These are phyloP conservation scores for Corymbia calophylla DNA, from an alignment of 441 rosid genomes.

Conservation along the genomic window DNA sequence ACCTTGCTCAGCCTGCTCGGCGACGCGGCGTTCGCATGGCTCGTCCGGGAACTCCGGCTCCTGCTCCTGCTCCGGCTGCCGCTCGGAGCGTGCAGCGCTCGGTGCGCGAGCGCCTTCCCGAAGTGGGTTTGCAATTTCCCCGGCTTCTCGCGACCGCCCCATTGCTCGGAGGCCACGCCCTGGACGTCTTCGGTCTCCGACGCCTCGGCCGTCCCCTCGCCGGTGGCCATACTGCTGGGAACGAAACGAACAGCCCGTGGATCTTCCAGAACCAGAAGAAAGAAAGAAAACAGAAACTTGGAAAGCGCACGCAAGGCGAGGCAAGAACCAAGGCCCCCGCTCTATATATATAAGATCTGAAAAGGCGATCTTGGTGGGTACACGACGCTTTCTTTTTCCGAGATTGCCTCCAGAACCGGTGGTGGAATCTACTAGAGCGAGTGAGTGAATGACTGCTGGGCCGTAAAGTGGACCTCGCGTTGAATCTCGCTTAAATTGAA, in stretches of 20 bases:
- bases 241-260: not conserved
- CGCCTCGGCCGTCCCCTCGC: slow-evolving; percentile 12
- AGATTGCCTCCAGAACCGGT: not conserved
- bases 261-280: not conserved
- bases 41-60: slow-evolving; percentile 23
- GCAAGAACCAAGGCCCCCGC: not conserved
- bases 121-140: slow-evolving; percentile 14
- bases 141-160: not conserved
- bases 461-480: not conserved
- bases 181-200: slow-evolving; percentile 4
- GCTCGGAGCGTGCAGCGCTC: slow-evolving; percentile 38
- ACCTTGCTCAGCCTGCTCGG: slow-evolving; percentile 58
- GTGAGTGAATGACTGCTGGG: not conserved
- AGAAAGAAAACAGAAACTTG: not conserved
- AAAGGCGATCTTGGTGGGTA: not conserved
- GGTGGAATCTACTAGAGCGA: not conserved
- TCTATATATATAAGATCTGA: not conserved
- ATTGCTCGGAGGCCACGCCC: not conserved
- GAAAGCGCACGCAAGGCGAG: not conserved
- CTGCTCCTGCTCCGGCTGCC: slow-evolving; percentile 22
- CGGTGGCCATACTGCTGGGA: slow-evolving; percentile 22
- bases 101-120: slow-evolving; percentile 43
- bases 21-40: slow-evolving; percentile 20
- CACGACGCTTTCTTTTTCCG: not conserved
- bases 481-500: not conserved